A percentile compares a stretch with the other conserved stretches of the same genome.
Conservation (phyloP, 257 asterid genomes). For the Anisodus tanguticus region DNA sequence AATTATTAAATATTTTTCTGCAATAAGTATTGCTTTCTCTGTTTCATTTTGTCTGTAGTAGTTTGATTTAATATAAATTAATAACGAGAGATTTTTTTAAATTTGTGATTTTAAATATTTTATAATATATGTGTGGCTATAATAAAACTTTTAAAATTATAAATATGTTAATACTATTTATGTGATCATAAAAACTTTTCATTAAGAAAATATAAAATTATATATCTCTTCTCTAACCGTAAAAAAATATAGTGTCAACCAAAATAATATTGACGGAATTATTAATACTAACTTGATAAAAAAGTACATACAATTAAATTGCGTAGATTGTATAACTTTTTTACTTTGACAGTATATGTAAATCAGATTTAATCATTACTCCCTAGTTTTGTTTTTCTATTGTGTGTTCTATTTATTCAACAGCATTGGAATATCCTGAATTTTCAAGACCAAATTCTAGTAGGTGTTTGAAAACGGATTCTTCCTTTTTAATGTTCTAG, state of each 20-base stretch:
- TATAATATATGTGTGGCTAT: background rate
- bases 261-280: background rate
- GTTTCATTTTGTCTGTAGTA: too few relatives aligned
- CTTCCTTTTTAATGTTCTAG: too few relatives aligned
- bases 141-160: background rate
- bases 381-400: background rate
- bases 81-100: too few relatives aligned
- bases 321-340: too few relatives aligned
- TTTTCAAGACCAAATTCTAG: too few relatives aligned
- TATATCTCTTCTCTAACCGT: background rate
- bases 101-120: background rate
- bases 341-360: background rate
- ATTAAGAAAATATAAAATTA: too few relatives aligned
- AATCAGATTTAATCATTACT: background rate
- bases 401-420: background rate
- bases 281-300: background rate
- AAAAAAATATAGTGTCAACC: background rate
- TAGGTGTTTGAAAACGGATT: too few relatives aligned
- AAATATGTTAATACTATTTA: background rate
- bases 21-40: too few relatives aligned
- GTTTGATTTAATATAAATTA: too few relatives aligned
- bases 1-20: too few relatives aligned
- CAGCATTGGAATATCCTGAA: too few relatives aligned
- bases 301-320: background rate
- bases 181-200: background rate